A percentile compares a stretch with the other conserved stretches of the same genome.
Conservation (phyloP, 2,329 filamentous ascomycete genomes). For the Penicillium thymicola region DNA sequence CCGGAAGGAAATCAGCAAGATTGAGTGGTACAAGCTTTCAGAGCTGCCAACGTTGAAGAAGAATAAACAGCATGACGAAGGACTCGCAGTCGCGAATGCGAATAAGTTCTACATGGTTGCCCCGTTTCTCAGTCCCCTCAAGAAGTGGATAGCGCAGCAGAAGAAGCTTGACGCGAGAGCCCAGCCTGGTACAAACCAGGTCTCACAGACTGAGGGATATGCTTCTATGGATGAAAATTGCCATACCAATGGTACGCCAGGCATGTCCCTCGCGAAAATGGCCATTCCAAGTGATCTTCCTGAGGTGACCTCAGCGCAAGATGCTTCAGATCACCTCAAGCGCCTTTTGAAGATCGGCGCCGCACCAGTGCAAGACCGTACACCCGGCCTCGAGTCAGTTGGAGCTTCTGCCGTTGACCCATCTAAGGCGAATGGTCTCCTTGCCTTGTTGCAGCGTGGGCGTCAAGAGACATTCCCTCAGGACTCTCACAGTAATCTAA, state of each 20-base stretch:
- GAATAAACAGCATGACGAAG: constrained; percentile 63
- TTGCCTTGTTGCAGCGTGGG: constrained; percentile 53
- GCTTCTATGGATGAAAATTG: constrained; percentile 60
- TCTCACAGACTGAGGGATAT: constrained; percentile 46
- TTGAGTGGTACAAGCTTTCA: constrained; percentile 87
- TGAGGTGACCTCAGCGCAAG: constrained; percentile 38
- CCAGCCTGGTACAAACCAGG: constrained; percentile 41
- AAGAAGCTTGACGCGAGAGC: constrained; percentile 65
- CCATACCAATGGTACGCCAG: constrained; percentile 17
- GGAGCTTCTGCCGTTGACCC: constrained; percentile 30
- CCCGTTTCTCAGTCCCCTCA: constrained; percentile 79
- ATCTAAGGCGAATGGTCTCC: constrained; percentile 51
- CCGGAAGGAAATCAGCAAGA: constrained; percentile 95
- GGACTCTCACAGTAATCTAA: constrained; percentile 42
- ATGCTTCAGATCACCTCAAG: constrained; percentile 54
- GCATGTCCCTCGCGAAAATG: constrained; percentile 21
- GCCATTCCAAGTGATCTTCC: constrained; percentile 39
- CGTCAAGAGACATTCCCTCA: constrained; percentile 29
- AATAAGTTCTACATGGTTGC: constrained; percentile 99
- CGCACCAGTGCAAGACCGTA: constrained; percentile 10
- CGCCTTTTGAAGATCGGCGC: constrained; percentile 42
- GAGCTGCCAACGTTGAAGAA: constrained; percentile 81
- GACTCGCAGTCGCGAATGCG: constrained; percentile 57
- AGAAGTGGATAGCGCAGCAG: constrained; percentile 87
- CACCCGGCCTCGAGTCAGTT: constrained; percentile 12